Evolutionary conservation across 164 flowering plant genomes (phyloP), one percentile per base, ranked within the genome.

Genomic region (Chimonanthus praecox): DNA sequence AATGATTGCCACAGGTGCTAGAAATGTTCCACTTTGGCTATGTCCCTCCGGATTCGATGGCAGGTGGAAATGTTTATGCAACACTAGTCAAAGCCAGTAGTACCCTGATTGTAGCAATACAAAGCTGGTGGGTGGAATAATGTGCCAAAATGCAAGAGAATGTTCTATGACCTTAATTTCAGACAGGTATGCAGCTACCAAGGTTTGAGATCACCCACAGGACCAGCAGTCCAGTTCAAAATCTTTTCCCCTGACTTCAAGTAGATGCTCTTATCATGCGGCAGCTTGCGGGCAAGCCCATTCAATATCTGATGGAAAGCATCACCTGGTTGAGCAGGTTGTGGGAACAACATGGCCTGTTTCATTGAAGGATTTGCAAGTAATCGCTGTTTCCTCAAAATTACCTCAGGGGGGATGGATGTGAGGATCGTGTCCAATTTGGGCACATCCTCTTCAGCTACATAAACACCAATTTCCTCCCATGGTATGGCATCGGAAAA

Each of bases 401-500:
- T 88, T 16, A 84, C 97, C 68, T 91, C 92, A 6, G 90, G 81
- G 6, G 99, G 94, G 44, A 92, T 90, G 0, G 97, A 89, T 0
- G 97, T 91, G 58, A 94, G 90, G 64, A 94, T 92, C 0, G 97
- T 85, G 76, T 94, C 99, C 81, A 94, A 74, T 68, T 89, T 83
- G 4, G 97, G 93, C 43, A 94, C 97, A 75, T 94, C 97, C 69
- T 90, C 80, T 81, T 92, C 98, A 0, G 81, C 92, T 6, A 92
- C 90, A 80, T 85, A 91, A 44, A 94, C 92, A 2, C 97, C 99
- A 46, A 92, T 91, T 46, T 92, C 97, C 80, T 94, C 99, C 97
- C 97, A 94, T 2, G 97, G 96, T 72, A 94, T 94, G 11, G 99
- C 99, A 79, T 94, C 97, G 2, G 97, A 94, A 77, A 94, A 94